Evolutionary conservation across 768 basidiomycete species (phyloP), one percentile per base, ranked within the genome.

Genomic region (Lactarius hengduanensis): DNA sequence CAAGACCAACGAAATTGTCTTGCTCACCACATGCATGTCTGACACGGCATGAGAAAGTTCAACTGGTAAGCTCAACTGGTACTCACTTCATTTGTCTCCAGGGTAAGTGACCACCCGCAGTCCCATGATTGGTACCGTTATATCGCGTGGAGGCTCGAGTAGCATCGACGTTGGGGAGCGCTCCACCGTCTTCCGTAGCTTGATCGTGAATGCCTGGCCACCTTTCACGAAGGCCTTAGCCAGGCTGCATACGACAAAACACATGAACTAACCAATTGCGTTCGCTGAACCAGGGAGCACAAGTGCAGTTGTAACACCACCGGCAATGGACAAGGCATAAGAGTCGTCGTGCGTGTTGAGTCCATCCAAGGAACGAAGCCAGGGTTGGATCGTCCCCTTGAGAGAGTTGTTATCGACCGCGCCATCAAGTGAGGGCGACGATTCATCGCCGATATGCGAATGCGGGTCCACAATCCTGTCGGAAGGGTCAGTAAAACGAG

Each of bases 301-400:
- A 34, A 92, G 80, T 4, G 89, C 81, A 1, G 90, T 90, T 0
- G 92, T 94, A 18, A 94, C 83, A 10, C 94, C 93, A 9, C 93
- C 92, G 1, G 92, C 77, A 64, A 91, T 83, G 22, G 88, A 83
- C 11, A 90, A 78, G n/a, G 74, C 77, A 75, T 88, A 92, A 0
- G 90, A 81, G n/a, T 85, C 83, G 73, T 94, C 92, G 70, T 90
- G 90, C 0, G 91, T 92, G 73, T 94, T 92, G 59, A 94, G 79
- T 0, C 83, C 91, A 71, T 96, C 92, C 15, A 94, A 74, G 32
- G 85, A 86, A 41, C 91, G 82, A 11, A 94, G 80, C 87, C 87
- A 90, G 2, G 93, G 92, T 41, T 86, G 73, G 64, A 90, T 81
- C 62, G 62, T 55, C 34, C 54, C 43, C 28, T 81, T 76, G 45